phyloP scores from a whole-genome alignment of 1,284 basidiomycete genomes.

The Gomphus bonarii region DNA sequence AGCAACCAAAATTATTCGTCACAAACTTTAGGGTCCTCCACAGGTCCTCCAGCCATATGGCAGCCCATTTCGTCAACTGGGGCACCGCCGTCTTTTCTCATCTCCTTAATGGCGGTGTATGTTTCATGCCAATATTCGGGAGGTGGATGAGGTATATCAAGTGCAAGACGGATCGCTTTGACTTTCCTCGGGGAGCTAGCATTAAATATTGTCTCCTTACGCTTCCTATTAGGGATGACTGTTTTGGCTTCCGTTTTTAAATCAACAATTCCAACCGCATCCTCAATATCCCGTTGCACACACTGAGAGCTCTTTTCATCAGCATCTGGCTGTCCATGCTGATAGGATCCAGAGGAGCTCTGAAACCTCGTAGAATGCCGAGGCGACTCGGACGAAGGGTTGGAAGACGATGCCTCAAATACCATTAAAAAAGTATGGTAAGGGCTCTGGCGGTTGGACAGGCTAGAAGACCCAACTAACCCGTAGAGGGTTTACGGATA shows the following conservation, averaged over 20 bases:
- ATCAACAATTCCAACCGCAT: conserved; percentile 13
- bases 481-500: not conserved
- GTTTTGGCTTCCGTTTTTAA: not conserved
- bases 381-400: not conserved
- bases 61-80: conserved; percentile 93
- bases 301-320: not conserved
- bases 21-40: conserved; percentile 57
- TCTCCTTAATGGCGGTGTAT: conserved; percentile 68
- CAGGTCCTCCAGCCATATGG: conserved; percentile 51
- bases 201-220: not conserved
- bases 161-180: conserved; percentile 40
- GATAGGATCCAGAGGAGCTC: not conserved
- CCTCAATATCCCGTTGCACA: conserved; percentile 1
- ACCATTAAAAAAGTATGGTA: conserved; percentile 36
- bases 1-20: not conserved
- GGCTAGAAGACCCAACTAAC: conserved; percentile 11
- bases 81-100: conserved; percentile 64
- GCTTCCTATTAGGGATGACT: not conserved
- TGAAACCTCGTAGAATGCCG: conserved; percentile 1
- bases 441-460: conserved; percentile 31
- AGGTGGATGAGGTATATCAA: conserved; percentile 62
- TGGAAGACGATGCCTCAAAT: conserved; percentile 20
- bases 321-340: not conserved
- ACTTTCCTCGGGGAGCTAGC: conserved; percentile 27
- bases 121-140: conserved; percentile 67